Conservation (phyloP, 2,329 filamentous ascomycete genomes). For the Teratosphaeria nubilosa region DNA sequence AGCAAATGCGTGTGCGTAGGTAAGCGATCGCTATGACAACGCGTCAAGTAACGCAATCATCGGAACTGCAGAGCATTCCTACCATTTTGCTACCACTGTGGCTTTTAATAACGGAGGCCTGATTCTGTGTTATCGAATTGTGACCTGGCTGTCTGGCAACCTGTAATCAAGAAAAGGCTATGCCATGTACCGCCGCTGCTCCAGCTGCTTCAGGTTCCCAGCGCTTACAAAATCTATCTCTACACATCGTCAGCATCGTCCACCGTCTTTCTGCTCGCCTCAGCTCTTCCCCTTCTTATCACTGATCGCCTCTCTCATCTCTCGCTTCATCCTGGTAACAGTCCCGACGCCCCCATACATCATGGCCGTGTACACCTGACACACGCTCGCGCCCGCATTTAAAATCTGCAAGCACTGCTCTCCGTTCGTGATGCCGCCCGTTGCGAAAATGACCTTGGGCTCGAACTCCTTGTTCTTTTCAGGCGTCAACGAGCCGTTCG, state of each 20-base stretch:
- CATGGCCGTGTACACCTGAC: slow-evolving; percentile 59
- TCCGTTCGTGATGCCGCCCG: slow-evolving; percentile 84
- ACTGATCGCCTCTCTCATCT: slow-evolving; percentile 37
- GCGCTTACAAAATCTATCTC: neutral
- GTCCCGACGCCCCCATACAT: slow-evolving; percentile 55
- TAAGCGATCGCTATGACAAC: too few species aligned
- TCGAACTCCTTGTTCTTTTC: slow-evolving; percentile 18
- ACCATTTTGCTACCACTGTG: too few species aligned
- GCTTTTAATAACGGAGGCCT: too few species aligned
- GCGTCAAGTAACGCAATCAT: too few species aligned
- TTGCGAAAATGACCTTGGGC: slow-evolving; percentile 81
- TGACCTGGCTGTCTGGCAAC: too few species aligned
- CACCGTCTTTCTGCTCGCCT: neutral
- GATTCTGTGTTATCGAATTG: too few species aligned
- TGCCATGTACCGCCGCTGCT: too few species aligned
- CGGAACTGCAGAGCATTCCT: too few species aligned
- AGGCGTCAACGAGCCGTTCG: neutral
- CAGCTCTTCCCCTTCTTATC: neutral
- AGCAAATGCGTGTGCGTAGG: too few species aligned
- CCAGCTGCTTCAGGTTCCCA: too few species aligned
- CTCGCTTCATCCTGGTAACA: slow-evolving; percentile 42
- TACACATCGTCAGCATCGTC: neutral
- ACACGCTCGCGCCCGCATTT: slow-evolving; percentile 76
- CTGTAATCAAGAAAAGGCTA: too few species aligned
- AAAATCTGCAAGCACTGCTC: slow-evolving; percentile 71